These are phyloP conservation scores for Cryphonectria japonica DNA, from an alignment of 2,329 filamentous ascomycete genomes.

Conservation along the genomic window DNA sequence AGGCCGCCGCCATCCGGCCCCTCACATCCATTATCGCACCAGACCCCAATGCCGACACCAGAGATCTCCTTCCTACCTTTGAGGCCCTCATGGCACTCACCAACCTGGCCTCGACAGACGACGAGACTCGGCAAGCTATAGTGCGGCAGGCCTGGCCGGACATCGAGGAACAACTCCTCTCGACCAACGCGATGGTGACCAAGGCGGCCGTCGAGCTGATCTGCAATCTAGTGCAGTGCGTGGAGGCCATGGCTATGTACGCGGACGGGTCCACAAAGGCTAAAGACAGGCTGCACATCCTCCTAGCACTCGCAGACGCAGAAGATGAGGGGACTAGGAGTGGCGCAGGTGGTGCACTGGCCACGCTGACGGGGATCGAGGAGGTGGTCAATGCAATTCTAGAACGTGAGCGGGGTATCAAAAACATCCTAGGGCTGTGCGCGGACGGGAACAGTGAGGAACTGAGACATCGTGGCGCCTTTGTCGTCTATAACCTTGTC, in stretches of 20 bases:
- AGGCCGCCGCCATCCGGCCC: constrained; percentile 80
- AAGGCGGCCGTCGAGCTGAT: constrained; percentile 86
- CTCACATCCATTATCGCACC: constrained; percentile 74
- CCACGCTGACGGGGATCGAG: constrained; percentile 80
- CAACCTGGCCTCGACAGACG: constrained; percentile 83
- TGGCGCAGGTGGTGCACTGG: constrained; percentile 86
- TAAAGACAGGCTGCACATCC: constrained; percentile 75
- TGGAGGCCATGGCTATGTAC: constrained; percentile 69
- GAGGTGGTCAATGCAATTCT: constrained; percentile 73
- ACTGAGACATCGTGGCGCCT: constrained; percentile 72
- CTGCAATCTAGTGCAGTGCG: constrained; percentile 82
- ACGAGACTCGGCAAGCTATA: constrained; percentile 68
- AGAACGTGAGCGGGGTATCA: constrained; percentile 70
- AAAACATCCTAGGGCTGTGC: constrained; percentile 81
- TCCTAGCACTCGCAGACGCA: constrained; percentile 85
- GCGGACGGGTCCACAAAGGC: constrained; percentile 70
- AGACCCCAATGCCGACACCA: constrained; percentile 63
- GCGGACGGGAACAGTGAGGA: constrained; percentile 68
- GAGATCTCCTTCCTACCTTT: constrained; percentile 85
- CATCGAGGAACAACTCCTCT: constrained; percentile 83
- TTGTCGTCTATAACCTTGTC: constrained; percentile 75
- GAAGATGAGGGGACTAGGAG: constrained; percentile 79
- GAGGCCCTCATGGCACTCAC: constrained; percentile 91
- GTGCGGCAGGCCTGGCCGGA: constrained; percentile 74
- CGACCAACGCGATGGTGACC: constrained; percentile 73